Conservation (phyloP, 345 rosid species). For the Ceriops zippeliana region DNA sequence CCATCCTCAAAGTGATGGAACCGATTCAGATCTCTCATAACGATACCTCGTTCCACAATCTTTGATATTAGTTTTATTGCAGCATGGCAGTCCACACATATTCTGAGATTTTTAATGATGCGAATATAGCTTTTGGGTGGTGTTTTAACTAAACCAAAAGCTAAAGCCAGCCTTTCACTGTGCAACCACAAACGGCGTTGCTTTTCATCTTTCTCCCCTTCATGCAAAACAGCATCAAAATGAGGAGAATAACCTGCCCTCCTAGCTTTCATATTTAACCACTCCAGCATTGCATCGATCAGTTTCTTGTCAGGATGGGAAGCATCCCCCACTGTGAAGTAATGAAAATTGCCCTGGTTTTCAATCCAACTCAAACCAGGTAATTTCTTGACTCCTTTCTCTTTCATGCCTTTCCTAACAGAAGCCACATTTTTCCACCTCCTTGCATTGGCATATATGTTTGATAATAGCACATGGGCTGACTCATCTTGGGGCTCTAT, state of each 20-base stretch:
- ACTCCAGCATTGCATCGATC: constrained; percentile 74
- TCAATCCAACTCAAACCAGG: constrained; percentile 93
- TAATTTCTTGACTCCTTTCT: constrained; percentile 67
- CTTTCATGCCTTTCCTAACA: constrained; percentile 65
- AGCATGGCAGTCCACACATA: constrained; percentile 73
- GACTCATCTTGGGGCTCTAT: constrained; percentile 73
- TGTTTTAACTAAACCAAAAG: constrained; percentile 53
- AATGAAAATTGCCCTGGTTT: constrained; percentile 55
- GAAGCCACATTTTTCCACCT: constrained; percentile 63
- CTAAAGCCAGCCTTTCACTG: constrained; percentile 86
- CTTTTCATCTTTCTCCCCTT: constrained; percentile 58
- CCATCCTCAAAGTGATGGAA: constrained; percentile 77
- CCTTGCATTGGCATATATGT: constrained; percentile 67
- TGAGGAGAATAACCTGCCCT: constrained; percentile 63
- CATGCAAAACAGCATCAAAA: constrained; percentile 45
- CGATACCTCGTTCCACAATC: constrained; percentile 56
- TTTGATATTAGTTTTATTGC: constrained; percentile 65
- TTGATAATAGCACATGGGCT: constrained; percentile 65
- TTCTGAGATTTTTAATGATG: constrained; percentile 73
- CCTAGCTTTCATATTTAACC: constrained; percentile 68
- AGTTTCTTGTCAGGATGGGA: constrained; percentile 68
- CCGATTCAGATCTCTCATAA: constrained; percentile 79
- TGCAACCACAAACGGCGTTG: constrained; percentile 68
- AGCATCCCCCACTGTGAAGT: constrained; percentile 60
- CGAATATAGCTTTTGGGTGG: constrained; percentile 49